Conservation (phyloP, 2,329 filamentous ascomycete species). For the Fusarium pseudograminearum region DNA sequence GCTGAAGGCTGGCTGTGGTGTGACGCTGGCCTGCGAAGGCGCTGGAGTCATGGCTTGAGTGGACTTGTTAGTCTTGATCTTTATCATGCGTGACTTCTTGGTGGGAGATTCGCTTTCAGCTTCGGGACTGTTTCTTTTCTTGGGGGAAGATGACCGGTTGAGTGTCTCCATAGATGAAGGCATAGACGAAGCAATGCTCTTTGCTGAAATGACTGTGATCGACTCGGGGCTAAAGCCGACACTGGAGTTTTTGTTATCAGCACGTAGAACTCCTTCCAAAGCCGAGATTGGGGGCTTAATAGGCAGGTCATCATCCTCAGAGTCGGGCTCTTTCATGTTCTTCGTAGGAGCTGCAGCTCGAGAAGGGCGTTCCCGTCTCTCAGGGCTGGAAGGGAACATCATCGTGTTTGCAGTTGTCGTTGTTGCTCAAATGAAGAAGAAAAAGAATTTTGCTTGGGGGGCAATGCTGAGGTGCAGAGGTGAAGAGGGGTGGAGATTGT, state of each 20-base stretch:
- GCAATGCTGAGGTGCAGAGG: background rate
- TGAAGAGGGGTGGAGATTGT: background rate
- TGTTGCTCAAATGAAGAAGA: background rate
- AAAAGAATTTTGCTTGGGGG: background rate
- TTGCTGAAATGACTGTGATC: background rate
- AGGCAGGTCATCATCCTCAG: constrained; percentile 1
- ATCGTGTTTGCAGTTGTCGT: background rate
- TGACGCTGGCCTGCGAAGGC: background rate
- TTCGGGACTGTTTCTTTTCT: constrained; percentile 8
- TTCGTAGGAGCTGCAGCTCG: constrained; percentile 19
- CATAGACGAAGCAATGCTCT: background rate
- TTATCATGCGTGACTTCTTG: constrained; percentile 20
- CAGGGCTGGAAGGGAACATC: background rate
- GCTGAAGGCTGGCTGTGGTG: background rate
- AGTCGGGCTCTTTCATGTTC: constrained; percentile 8
- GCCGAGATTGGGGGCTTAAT: background rate
- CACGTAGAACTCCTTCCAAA: background rate
- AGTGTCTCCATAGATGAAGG: background rate
- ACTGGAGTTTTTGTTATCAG: background rate
- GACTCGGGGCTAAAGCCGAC: background rate
- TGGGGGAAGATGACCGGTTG: background rate
- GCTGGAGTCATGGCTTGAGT: background rate
- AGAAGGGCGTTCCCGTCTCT: constrained; percentile 18
- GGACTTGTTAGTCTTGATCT: constrained; percentile 8
- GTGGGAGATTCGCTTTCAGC: background rate